Evolutionary conservation across 345 rosid genomes (phyloP), one percentile per base, ranked within the genome.

Genomic region (Ailanthus altissimus): DNA sequence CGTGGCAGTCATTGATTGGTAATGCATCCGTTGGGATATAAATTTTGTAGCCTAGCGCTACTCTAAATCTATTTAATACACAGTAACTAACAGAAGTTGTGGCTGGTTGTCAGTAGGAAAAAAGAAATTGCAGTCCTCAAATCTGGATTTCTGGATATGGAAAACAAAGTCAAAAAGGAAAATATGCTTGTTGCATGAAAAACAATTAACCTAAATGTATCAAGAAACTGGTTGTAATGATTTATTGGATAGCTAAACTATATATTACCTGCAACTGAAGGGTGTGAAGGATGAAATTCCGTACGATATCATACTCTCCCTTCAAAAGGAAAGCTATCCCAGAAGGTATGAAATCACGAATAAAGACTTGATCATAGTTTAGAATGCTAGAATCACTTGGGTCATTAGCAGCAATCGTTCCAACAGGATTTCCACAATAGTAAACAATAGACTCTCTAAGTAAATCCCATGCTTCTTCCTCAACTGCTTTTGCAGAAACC

Each of bases 381-480:
- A 93, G 71, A 25, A 88, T 83, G 40, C 81, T 89, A 32, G 90
- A 79, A 77, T 81, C 75, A 64, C 81, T 93, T 0, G 98, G 97
- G 60, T 95, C 99, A 73, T 87, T 93, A 77, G 99, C 99, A 86
- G 99, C 96, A 75, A 95, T 93, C 0, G 99, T 93, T 77, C 99
- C 98, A 79, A 93, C 79, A 2, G 99, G 94, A 85, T 84, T 90
- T 45, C 92, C 89, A 88, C 98, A 93, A 66, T 95, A 95, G 76
- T 82, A 81, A 78, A 93, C 99, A 75, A 90, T 64, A 58, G 99
- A 91, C 70, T 90, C 81, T 68, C 87, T 87, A 49, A 93, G 78
- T 0, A 92, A 84, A 71, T 88, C 89, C 99, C 98, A 93, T 2
- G 98, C 98, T 85, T 93, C 97, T 61, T 93, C 93, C 88, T 92